A percentile compares a stretch with the other conserved stretches of the same genome.
These are phyloP conservation scores for Daucus carota DNA, from an alignment of 129 eudicot genomes.

Conservation along the genomic window DNA sequence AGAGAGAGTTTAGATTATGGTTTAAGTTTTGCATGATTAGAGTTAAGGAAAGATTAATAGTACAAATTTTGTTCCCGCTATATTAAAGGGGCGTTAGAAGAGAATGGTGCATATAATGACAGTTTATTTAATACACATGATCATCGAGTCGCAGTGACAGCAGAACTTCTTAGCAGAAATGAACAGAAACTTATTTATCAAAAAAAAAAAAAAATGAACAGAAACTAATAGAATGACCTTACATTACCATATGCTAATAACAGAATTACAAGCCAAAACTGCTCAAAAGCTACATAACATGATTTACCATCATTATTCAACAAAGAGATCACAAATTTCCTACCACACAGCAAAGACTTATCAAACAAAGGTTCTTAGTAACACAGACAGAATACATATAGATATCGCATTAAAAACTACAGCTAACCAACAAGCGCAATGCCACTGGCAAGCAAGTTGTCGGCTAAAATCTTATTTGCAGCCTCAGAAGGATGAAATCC, in stretches of 20 bases:
- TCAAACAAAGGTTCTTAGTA: background rate
- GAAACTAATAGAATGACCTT: background rate
- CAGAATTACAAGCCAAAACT: background rate
- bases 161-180: background rate
- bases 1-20: background rate
- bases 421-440: constrained; percentile 56
- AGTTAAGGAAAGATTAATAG: background rate
- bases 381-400: background rate
- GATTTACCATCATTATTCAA: background rate
- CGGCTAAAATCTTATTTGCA: constrained; percentile 61
- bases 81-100: background rate
- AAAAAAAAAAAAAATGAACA: too few species aligned
- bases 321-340: background rate
- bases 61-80: background rate
- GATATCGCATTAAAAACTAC: background rate
- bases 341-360: background rate
- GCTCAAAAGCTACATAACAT: background rate
- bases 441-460: constrained; percentile 57
- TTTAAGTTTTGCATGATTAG: background rate
- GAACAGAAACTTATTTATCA: background rate
- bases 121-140: background rate
- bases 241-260: background rate
- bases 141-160: background rate
- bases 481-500: constrained; percentile 90
- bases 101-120: background rate